phyloP scores from a whole-genome alignment of 345 rosid genomes.

The Euphorbia peplus region DNA sequence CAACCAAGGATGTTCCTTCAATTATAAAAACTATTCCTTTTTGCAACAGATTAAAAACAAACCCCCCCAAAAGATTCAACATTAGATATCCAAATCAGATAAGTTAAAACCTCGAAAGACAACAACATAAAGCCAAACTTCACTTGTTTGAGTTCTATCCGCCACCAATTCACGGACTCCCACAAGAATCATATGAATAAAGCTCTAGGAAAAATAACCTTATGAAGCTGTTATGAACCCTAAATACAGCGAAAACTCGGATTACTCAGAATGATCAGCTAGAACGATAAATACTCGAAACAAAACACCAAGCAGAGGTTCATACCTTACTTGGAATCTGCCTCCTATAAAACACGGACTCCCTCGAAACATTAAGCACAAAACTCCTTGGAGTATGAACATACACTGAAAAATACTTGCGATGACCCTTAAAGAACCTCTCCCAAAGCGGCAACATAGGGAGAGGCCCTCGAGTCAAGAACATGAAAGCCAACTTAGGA shows the following conservation, averaged over 20 bases:
- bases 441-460: slow-evolving; percentile 92
- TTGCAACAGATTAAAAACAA: background rate
- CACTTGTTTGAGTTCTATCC: background rate
- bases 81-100: background rate
- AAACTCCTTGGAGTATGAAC: slow-evolving; percentile 59
- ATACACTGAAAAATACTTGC: slow-evolving; percentile 52
- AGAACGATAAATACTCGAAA: background rate
- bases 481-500: slow-evolving; percentile 85
- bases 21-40: background rate
- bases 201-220: background rate
- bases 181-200: background rate
- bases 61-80: background rate
- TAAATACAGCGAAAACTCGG: background rate
- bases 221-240: too few species aligned
- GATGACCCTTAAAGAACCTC: slow-evolving; percentile 71
- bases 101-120: background rate
- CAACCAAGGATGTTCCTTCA: background rate
- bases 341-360: slow-evolving; percentile 60
- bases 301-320: background rate
- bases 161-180: background rate
- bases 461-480: slow-evolving; percentile 82
- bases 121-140: background rate
- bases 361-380: slow-evolving; percentile 47
- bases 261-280: background rate
- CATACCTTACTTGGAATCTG: slow-evolving; percentile 82